Conservation (phyloP, 2,329 filamentous ascomycete species). For the Lachnellula willkommii region DNA sequence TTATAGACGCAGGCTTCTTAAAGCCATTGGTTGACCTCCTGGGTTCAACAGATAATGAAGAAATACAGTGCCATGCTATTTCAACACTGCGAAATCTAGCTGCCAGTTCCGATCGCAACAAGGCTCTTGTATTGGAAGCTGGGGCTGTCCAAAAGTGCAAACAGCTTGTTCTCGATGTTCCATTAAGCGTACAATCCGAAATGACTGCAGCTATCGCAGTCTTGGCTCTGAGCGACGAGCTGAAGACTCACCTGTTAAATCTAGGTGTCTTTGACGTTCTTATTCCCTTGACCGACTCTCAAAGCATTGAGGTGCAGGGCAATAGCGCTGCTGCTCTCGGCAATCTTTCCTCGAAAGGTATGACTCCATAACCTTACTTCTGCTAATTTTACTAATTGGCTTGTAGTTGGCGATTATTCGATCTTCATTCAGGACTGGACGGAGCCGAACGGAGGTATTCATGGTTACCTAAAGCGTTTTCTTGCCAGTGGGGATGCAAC, state of each 20-base stretch:
- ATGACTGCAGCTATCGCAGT: slow-evolving; percentile 99
- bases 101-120: slow-evolving; percentile 95
- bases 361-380: slow-evolving; percentile 21
- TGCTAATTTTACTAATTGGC: slow-evolving; percentile 28
- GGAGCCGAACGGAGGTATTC: slow-evolving; percentile 87
- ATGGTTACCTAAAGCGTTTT: slow-evolving; percentile 91
- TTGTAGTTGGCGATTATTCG: slow-evolving; percentile 88
- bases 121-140: slow-evolving; percentile 92
- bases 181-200: slow-evolving; percentile 91
- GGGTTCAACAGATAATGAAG: slow-evolving; percentile 93
- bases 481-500: slow-evolving; percentile 90
- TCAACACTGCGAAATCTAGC: slow-evolving; percentile 93
- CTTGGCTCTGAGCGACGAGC: slow-evolving; percentile 86
- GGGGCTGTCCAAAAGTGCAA: slow-evolving; percentile 99
- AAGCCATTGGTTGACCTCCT: slow-evolving; percentile 90
- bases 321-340: slow-evolving; percentile 95
- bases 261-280: slow-evolving; percentile 94
- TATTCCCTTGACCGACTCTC: slow-evolving; percentile 89
- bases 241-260: slow-evolving; percentile 85
- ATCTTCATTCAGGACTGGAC: slow-evolving; percentile 95
- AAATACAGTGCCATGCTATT: slow-evolving; percentile 98
- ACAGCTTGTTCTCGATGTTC: slow-evolving; percentile 87
- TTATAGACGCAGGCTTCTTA: slow-evolving; percentile 95
- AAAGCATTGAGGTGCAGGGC: slow-evolving; percentile 95
- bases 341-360: slow-evolving; percentile 95